phyloP scores from a whole-genome alignment of 179 eudicot species.

The Heliamphora pulchella region DNA sequence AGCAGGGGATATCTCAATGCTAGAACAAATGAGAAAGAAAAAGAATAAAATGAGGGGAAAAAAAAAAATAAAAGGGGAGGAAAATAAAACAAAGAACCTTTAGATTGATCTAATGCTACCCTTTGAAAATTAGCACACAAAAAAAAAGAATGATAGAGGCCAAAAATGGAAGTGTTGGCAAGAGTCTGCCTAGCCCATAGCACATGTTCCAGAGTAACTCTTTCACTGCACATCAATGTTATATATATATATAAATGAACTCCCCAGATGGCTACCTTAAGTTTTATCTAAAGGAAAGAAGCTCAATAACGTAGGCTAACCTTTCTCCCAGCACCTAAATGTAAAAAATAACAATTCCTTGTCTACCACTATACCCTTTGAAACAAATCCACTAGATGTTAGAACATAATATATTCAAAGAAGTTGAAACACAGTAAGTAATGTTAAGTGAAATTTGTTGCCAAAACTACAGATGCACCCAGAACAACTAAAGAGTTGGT shows the following conservation, averaged over 20 bases:
- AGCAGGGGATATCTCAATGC: background rate
- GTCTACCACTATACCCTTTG: background rate
- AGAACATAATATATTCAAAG: background rate
- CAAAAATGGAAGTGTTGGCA: background rate
- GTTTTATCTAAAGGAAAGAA: background rate
- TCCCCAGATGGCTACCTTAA: background rate
- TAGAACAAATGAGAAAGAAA: background rate
- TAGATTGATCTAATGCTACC: background rate
- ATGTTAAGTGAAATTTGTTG: background rate
- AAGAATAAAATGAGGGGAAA: too few species aligned
- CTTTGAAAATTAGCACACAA: background rate
- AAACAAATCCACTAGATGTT: background rate
- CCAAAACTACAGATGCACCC: background rate
- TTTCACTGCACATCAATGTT: background rate
- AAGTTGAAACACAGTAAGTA: background rate
- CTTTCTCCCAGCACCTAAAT: background rate
- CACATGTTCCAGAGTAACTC: background rate
- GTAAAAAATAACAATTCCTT: background rate
- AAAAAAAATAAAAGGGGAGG: background rate
- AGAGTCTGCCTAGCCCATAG: background rate
- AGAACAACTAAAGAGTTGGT: background rate
- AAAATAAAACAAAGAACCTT: background rate
- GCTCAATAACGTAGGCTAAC: background rate
- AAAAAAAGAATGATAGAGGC: background rate
- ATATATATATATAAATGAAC: background rate